These are phyloP conservation scores for Rutstroemia sp. DNA, from an alignment of 2,329 filamentous ascomycete genomes.

Conservation along the genomic window DNA sequence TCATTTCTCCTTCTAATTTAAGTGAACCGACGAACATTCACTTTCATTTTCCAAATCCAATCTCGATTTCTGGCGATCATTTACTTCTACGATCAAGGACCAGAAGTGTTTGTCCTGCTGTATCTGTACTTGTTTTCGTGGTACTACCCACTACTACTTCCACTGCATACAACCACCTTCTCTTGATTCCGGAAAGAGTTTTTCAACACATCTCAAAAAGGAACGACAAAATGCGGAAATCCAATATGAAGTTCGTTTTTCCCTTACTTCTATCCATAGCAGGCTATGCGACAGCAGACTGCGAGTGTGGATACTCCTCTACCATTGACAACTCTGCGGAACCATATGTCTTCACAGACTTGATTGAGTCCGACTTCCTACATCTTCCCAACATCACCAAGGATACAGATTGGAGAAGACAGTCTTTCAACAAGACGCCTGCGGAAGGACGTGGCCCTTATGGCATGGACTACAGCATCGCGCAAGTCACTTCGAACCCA, in stretches of 20 bases:
- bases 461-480: constrained; percentile 50
- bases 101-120: background rate
- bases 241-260: background rate
- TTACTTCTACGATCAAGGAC: background rate
- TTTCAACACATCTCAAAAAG: background rate
- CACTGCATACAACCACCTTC: background rate
- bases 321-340: constrained; percentile 34
- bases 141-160: background rate
- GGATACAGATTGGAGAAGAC: constrained; percentile 56
- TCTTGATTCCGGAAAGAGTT: background rate
- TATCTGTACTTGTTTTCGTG: background rate
- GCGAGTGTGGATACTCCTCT: constrained; percentile 66
- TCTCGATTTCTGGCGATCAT: background rate
- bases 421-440: constrained; percentile 59
- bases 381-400: constrained; percentile 41
- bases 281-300: constrained; percentile 31
- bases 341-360: constrained; percentile 55
- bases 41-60: background rate
- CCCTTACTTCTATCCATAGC: background rate
- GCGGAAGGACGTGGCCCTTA: constrained; percentile 52
- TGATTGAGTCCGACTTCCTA: constrained; percentile 66
- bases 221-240: background rate
- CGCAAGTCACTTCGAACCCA: constrained; percentile 51
- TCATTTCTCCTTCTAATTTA: background rate
- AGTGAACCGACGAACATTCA: background rate